Percentiles rank a stretch among this genome's conserved stretches.
phyloP scores from a whole-genome alignment of 768 basidiomycete genomes.

The Termitomyces sp. region DNA sequence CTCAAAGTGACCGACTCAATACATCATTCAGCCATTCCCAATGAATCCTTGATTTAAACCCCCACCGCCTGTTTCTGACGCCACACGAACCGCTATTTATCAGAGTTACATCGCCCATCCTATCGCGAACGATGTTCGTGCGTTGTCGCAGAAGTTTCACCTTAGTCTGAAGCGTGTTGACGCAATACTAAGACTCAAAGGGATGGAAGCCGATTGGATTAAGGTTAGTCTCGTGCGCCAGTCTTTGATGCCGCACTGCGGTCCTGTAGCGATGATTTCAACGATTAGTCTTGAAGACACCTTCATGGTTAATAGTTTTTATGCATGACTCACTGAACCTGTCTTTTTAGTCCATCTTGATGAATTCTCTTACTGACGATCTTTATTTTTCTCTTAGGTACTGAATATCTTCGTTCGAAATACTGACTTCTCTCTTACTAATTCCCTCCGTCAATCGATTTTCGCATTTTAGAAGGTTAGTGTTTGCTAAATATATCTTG shows the following conservation, averaged over 20 bases:
- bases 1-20: conserved; percentile 7
- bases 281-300: conserved; percentile 97
- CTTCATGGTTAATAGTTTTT: conserved; percentile 6
- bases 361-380: conserved; percentile 8
- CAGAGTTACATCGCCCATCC: conserved; percentile 55
- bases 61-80: conserved; percentile 68
- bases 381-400: conserved; percentile 16
- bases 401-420: background rate
- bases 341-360: background rate
- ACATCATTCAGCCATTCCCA: conserved; percentile 67
- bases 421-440: conserved; percentile 7
- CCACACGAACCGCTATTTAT: conserved; percentile 52
- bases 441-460: conserved; percentile 4
- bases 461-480: conserved; percentile 31
- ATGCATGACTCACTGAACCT: background rate
- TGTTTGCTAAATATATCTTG: conserved; percentile 5
- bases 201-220: conserved; percentile 63
- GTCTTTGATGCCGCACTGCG: conserved; percentile 9
- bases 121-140: conserved; percentile 45
- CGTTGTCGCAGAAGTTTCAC: conserved; percentile 55
- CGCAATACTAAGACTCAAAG: conserved; percentile 79
- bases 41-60: conserved; percentile 82
- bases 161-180: conserved; percentile 76
- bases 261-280: conserved; percentile 43
- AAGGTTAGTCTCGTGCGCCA: conserved; percentile 46